These are phyloP conservation scores for Mycosphaerella arachidis DNA, from an alignment of 2,329 filamentous ascomycete species.

Conservation along the genomic window DNA sequence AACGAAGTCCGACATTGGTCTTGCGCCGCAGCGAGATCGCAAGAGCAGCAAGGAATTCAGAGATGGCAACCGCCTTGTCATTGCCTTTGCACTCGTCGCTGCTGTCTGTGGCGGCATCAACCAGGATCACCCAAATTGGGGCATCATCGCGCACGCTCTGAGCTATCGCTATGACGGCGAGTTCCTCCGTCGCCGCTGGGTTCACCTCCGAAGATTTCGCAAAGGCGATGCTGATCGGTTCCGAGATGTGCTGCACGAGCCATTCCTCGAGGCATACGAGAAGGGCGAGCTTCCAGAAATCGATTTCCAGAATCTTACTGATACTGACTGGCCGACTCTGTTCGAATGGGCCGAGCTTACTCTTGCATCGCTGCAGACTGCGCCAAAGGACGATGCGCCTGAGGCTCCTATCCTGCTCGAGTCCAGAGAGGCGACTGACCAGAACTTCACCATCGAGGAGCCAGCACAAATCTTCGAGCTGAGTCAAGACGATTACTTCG, in stretches of 20 bases:
- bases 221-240: constrained; percentile 42
- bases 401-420: constrained; percentile 25
- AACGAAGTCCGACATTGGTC: neutral
- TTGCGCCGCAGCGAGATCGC: constrained; percentile 14
- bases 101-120: constrained; percentile 35
- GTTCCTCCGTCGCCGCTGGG: constrained; percentile 39
- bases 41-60: constrained; percentile 21
- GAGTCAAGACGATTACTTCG: constrained; percentile 20
- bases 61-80: constrained; percentile 30
- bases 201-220: constrained; percentile 22
- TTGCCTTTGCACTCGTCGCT: constrained; percentile 31
- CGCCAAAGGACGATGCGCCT: constrained; percentile 36
- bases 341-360: constrained; percentile 62
- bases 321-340: constrained; percentile 65
- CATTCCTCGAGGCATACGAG: constrained; percentile 63
- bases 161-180: constrained; percentile 35
- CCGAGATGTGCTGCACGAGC: constrained; percentile 60
- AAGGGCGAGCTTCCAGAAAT: constrained; percentile 57
- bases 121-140: constrained; percentile 37
- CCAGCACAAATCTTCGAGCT: constrained; percentile 10
- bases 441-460: constrained; percentile 15
- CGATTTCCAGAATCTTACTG: constrained; percentile 58
- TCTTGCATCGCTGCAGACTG: constrained; percentile 19
- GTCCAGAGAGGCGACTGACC: constrained; percentile 11
- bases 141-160: constrained; percentile 37